These are phyloP conservation scores for Euryodendron excelsum DNA, from an alignment of 148 eudicot genomes.

Conservation along the genomic window DNA sequence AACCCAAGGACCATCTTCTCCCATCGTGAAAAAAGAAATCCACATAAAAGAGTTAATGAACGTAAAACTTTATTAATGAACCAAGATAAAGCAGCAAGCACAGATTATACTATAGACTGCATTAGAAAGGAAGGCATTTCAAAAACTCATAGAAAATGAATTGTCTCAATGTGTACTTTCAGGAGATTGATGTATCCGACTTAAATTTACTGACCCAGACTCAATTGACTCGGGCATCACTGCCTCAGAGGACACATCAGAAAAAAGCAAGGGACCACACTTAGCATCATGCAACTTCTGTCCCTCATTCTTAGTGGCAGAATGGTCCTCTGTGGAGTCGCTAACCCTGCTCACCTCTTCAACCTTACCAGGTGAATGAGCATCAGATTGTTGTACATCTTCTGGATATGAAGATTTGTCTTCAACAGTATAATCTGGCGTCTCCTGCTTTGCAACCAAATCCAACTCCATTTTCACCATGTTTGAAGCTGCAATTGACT, in stretches of 20 bases:
- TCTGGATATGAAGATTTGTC: constrained; percentile 1
- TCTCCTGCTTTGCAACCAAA: constrained; percentile 16
- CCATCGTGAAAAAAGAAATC: background rate
- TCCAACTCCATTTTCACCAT: constrained; percentile 33
- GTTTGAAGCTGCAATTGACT: background rate
- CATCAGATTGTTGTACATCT: constrained; percentile 12
- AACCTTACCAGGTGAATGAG: constrained; percentile 20
- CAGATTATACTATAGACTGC: background rate
- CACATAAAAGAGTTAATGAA: background rate
- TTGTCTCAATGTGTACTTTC: constrained; percentile 36
- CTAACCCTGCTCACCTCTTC: constrained; percentile 19
- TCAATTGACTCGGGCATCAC: constrained; percentile 65
- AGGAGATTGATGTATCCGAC: constrained; percentile 82
- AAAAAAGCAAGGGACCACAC: constrained; percentile 44
- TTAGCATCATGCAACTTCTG: constrained; percentile 38
- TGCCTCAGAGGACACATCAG: constrained; percentile 59
- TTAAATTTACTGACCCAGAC: constrained; percentile 76
- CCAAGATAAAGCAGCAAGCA: constrained; percentile 17
- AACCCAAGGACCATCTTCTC: background rate
- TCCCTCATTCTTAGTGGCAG: constrained; percentile 29
- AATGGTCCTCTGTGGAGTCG: too few species aligned
- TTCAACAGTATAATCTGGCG: constrained; percentile 5
- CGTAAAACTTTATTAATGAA: background rate
- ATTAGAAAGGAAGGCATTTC: constrained; percentile 14
- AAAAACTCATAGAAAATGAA: constrained; percentile 12